Base-by-base conservation (phyloP, 768 basidiomycete species). In the Lactarius trivialis region DNA sequence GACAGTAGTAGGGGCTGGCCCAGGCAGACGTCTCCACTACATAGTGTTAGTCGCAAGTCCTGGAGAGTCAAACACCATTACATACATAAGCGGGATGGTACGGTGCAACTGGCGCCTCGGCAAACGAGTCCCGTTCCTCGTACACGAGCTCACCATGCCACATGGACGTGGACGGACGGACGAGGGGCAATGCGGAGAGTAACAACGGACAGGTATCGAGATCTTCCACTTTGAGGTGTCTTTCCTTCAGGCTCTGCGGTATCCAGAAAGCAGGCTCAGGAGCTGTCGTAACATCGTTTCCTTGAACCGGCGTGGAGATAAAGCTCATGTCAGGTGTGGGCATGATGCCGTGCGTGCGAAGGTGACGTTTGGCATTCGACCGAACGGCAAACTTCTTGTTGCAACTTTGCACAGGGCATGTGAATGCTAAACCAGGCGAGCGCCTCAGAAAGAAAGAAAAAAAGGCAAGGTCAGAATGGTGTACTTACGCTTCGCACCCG, bases 361-460 rank as follows among this genome's bases (percentile, higher is more conserved):
- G 78, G 69, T 92, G 89, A 36, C 89, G 81, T 71, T 85, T 88
- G 17, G 88, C 88, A 67, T 92, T 92, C 8, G 89, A 91, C 14
- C 87, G 83, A 19, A 91, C 89, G 21, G 86, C 83, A 68, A 91
- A 92, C 4, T 77, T 79, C 69, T 86, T 85, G 33, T 75, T 73
- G 70, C 90, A 92, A 36, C 78, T 77, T 15, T 80, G 75, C 54
- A 85, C 82, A 0, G 74, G 78, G 69, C 89, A 92, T 54, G 73
- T 74, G 69, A 70, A 75, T 57, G 74, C 74, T 75, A 45, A 30
- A 32, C 43, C 45, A 48, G 55, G 37, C n/a, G 15, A 19, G 45
- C 3, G 19, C 5, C 11, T 37, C 53, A 32, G 30, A 12, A 45
- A 48, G 17, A 32, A 37, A 58, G 7, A 45, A 48, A 28, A 32